Conservation (phyloP, 169 alveolate species). For the Ichthyophthirius multifiliis region DNA sequence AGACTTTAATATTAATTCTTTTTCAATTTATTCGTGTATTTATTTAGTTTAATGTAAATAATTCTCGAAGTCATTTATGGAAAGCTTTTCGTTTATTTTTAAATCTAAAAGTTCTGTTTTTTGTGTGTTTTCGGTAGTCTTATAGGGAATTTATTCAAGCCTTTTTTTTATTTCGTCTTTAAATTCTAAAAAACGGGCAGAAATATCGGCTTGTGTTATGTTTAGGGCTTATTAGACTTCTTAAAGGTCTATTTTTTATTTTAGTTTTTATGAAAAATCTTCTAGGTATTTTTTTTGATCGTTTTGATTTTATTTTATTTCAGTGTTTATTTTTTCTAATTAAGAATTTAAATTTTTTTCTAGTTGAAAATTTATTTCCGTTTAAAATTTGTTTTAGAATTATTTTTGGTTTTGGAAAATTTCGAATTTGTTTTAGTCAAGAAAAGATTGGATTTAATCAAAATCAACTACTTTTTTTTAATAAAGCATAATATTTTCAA, state of each 20-base stretch:
- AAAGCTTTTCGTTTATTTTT: background rate
- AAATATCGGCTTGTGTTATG: constrained; percentile 38
- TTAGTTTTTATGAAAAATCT: too few species aligned
- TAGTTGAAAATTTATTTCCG: too few species aligned
- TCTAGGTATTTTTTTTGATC: too few species aligned
- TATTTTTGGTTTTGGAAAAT: too few species aligned
- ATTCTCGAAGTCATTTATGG: constrained; percentile 4
- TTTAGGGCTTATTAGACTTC: constrained; percentile 57
- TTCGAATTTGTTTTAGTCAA: too few species aligned
- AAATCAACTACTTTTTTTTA: too few species aligned
- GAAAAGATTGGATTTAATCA: too few species aligned
- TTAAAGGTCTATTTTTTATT: constrained; percentile 49
- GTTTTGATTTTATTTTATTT: too few species aligned
- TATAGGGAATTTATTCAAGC: constrained; percentile 20
- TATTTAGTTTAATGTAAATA: background rate
- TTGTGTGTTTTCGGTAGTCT: constrained; percentile 56
- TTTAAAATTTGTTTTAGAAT: too few species aligned
- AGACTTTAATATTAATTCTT: constrained; percentile 1
- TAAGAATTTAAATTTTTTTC: too few species aligned
- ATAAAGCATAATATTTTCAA: too few species aligned
- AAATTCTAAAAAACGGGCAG: constrained; percentile 41
- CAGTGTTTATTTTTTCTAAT: too few species aligned
- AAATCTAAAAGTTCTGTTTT: background rate
- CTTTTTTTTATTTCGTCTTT: constrained; percentile 12
- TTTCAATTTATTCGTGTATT: background rate